Evolutionary conservation across 2,329 filamentous ascomycete genomes (phyloP), one percentile per base, ranked within the genome.

Genomic region (Fusarium domesticum): DNA sequence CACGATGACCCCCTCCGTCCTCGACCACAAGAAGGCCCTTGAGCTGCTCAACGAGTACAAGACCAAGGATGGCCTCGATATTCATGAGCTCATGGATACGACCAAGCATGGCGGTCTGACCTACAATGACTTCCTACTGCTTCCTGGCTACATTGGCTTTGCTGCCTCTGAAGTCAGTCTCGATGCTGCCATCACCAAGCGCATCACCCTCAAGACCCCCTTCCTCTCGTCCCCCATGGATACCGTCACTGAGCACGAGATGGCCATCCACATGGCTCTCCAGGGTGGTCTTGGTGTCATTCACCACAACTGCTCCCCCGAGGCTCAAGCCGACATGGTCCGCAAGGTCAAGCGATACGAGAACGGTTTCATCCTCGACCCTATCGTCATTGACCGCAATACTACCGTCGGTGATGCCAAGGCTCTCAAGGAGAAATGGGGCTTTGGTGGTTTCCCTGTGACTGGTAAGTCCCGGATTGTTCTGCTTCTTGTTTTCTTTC

Each of bases 181-280:
- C 50, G 93, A 97, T 60, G 89, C 92, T 28, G 89, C 89, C 47
- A 80, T 98, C 62, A 98, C 93, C 59, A 96, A 95, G 81, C 84
- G 89, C 64, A 95, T 98, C 71, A 84, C 88, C 28, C 79, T 98
- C 67, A 98, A 96, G 81, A 95, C 91, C 6, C 93, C 93, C 48
- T 91, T 98, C 64, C 82, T 97, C 56, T 98, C 93, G 36, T 97
- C 93, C 31, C 93, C 95, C 63, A 98, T 98, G 93, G 93, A 98
- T 75, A 98, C 93, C 8, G 93, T 98, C 67, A 98, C 95, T 34
- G 93, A 98, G 76, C 88, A 96, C 74, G 92, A 95, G 69, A 98
- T 98, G 95, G 95, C 93, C 55, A 97, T 98, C 62, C 89, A 96
- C 74, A 96, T 95, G 80, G 89, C 89, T 40, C 79, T 93, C 23